Base-by-base conservation (phyloP, 2,329 filamentous ascomycete genomes). In the Hypoxylon sp. region DNA sequence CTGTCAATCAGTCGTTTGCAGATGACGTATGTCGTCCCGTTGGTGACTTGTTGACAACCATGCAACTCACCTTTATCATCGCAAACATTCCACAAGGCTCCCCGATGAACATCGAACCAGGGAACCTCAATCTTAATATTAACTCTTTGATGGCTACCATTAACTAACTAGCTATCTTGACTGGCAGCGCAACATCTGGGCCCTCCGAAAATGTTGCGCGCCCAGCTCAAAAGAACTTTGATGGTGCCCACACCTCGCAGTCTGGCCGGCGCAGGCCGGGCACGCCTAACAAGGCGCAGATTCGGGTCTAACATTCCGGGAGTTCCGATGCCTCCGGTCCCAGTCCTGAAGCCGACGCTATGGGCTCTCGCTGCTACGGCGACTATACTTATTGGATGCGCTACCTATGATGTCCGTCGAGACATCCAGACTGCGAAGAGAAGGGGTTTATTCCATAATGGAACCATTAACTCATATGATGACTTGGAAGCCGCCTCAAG, bases 341-440 rank as follows among this genome's bases (percentile, higher is more conserved):
- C 67, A 29, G 37, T 77, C 19, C 59, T 74, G 9, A 52, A 69
- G 10, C 75, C 75, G 19, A 46, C 66, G 5, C 13, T 76, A 6
- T 76, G 74, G 75, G 72, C 71, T 59, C 6, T 77, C 11, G 66
- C 66, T 6, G 70, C 70, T 19, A 67, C 70, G 5, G 60, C 70
- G 50, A 61, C 68, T 61, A 74, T 77, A 53, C 74, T 74, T 33
- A 29, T 77, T 2, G 74, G 71, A 19, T 74, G 69, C 42, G 76
- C 75, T 2, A 63, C 75, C 17, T 75, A 71, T 11, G 75, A 77
- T 17, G 76, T 77, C 33, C 63, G 61, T 29, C 67, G 51, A 22
- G 74, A 77, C 54, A 68, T 67, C 44, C 59, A 50, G 31, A 26
- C 50, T n/a, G 63, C 60, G 17, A 63, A 61, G 53, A 50, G 47